Evolutionary conservation across 305 asterid genomes (phyloP), one percentile per base, ranked within the genome.

Genomic region (Plantago rigida): DNA sequence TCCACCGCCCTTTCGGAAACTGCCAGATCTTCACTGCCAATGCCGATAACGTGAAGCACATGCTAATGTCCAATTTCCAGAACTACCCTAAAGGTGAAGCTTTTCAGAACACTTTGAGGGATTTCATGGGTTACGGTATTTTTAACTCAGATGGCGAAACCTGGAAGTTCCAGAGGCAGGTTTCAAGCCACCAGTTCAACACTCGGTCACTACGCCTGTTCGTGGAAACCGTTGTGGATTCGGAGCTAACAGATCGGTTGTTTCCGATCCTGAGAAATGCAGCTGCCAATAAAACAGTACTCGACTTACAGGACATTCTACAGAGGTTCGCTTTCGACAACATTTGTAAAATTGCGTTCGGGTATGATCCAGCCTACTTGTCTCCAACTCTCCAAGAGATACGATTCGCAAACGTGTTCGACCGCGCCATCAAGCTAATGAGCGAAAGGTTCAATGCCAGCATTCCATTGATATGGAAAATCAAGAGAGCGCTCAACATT

Each of bases 241-340:
- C 62, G 0, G 89, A 82, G 60, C 60, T 84, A 1, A 46, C 74
- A 0, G 65, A 67, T 0, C 79, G 89, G 0, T 24, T 85, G 0
- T 13, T 85, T 28, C 94, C 87, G 0, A 44, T 78, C 3, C 64
- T 85, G 1, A 7, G 42, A 1, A 24, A 51, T 3, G 75, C 85
- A 0, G 85, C 84, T 0, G 69, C 29, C 0, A 4, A 41, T 2
- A n/a, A 26, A 22, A 63, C 60, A 3, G 71, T 71, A 17, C 56
- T 80, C 1, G 89, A 85, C 67, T 66, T 85, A 1, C 89, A 85
- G 51, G 89, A 85, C 42, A 51, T 85, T 3, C 63, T 82, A 3
- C 85, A 85, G 60, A 71, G 87, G 5, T 85, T 82, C 17, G 77
- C 85, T 4, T 82, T 85, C 26, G 94, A 85, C 26, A 85, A 78